phyloP scores from a whole-genome alignment of 352 stramenopile genomes.

The Globisporangium polare region DNA sequence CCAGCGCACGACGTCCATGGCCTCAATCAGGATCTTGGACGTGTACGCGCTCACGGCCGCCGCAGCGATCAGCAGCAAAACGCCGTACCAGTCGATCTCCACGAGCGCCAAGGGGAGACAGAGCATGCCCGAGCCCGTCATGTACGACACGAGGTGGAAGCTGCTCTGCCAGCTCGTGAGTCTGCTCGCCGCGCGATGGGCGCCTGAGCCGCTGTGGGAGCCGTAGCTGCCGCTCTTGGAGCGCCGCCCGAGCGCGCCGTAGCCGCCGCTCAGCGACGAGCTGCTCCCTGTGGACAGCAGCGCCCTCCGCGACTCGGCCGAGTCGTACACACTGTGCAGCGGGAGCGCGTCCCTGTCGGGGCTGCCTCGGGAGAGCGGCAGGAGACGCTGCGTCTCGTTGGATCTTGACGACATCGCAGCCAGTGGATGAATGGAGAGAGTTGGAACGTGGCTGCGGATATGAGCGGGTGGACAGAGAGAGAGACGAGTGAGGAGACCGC shows the following conservation, averaged over 20 bases:
- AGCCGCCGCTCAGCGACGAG: constrained; percentile 29
- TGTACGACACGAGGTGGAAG: constrained; percentile 73
- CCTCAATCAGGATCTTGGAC: constrained; percentile 58
- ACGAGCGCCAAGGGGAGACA: constrained; percentile 69
- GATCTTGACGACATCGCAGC: constrained; percentile 9
- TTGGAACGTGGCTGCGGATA: not conserved
- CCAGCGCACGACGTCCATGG: constrained; percentile 71
- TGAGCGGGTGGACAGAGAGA: not conserved
- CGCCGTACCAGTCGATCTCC: constrained; percentile 75
- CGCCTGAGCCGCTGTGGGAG: constrained; percentile 5
- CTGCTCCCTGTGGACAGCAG: constrained; percentile 27
- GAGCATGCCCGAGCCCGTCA: constrained; percentile 69
- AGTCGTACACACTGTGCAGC: constrained; percentile 10
- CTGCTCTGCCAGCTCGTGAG: constrained; percentile 62
- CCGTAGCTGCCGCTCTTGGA: constrained; percentile 22
- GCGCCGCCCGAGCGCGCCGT: constrained; percentile 19
- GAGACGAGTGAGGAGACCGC: not conserved
- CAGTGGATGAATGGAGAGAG: not conserved
- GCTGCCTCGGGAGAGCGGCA: not conserved
- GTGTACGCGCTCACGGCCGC: constrained; percentile 55
- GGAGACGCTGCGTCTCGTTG: constrained; percentile 11
- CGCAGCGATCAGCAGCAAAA: constrained; percentile 53
- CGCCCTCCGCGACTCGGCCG: constrained; percentile 8
- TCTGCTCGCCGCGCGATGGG: constrained; percentile 14
- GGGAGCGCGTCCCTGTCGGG: not conserved